Evolutionary conservation across 257 asterid species (phyloP).

Genomic region (Salvia splendens): DNA sequence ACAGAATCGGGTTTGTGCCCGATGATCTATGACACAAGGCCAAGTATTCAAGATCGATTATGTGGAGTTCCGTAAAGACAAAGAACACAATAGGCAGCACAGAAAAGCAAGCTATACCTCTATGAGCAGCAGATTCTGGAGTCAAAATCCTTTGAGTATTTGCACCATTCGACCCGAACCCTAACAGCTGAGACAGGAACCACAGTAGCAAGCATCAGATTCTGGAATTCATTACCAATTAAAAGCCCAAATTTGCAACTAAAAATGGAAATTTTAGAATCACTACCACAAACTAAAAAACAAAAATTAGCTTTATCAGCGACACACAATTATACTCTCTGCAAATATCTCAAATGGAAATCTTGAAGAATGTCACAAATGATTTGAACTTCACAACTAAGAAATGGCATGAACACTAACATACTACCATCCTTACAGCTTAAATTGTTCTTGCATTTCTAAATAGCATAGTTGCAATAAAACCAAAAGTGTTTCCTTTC

Average conservation of each 20-base stretch:
- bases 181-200: conserved; percentile 40
- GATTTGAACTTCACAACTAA: neutral
- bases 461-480: neutral
- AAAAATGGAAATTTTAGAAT: neutral
- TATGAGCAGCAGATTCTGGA: conserved; percentile 18
- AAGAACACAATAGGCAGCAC: conserved; percentile 1
- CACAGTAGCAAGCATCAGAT: conserved; percentile 25
- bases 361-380: neutral
- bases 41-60: conserved; percentile 27
- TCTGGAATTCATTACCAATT: neutral
- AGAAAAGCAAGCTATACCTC: conserved; percentile 30
- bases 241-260: neutral
- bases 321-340: neutral
- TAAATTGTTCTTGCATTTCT: conserved; percentile 14
- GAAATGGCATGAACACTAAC: conserved; percentile 3
- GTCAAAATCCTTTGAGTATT: conserved; percentile 11
- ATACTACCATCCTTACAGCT: neutral
- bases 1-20: neutral
- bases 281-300: too few species aligned
- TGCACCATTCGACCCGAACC: conserved; percentile 35
- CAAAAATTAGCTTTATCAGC: neutral
- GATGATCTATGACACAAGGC: conserved; percentile 22
- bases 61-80: neutral
- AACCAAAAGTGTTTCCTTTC: neutral
- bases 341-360: neutral